A percentile compares a stretch with the other conserved stretches of the same genome.
phyloP scores from a whole-genome alignment of 177 flowering plant genomes.

The Vitis hybrid region DNA sequence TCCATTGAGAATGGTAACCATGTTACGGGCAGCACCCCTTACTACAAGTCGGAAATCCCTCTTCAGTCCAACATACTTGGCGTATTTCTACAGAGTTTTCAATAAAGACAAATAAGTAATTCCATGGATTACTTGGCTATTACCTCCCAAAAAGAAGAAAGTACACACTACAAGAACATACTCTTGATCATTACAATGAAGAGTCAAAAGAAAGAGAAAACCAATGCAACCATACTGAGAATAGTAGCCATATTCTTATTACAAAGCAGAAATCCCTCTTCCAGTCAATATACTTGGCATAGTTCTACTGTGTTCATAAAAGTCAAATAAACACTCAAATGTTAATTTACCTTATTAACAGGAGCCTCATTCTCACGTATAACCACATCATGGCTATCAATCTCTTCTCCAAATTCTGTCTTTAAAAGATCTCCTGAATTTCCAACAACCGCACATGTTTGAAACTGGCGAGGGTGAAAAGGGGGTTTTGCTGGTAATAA shows the following conservation, averaged over 20 bases:
- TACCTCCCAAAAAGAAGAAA: conserved; percentile 2
- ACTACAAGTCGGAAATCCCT: conserved; percentile 96
- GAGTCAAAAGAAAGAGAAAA: background rate
- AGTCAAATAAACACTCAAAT: conserved; percentile 7
- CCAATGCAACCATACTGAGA: background rate
- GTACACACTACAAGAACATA: background rate
- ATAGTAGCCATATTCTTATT: too few species aligned
- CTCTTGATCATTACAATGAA: background rate
- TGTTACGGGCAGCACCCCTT: conserved; percentile 96
- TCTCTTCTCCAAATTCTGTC: conserved; percentile 89
- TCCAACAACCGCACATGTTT: conserved; percentile 96
- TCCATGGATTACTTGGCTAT: conserved; percentile 4
- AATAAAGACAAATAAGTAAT: background rate
- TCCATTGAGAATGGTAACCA: conserved; percentile 83
- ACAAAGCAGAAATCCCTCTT: too few species aligned
- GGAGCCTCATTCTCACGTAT: conserved; percentile 98
- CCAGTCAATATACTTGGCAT: too few species aligned
- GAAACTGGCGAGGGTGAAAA: conserved; percentile 88
- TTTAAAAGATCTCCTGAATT: conserved; percentile 95
- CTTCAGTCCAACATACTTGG: conserved; percentile 90
- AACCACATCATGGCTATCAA: conserved; percentile 95
- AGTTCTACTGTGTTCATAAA: background rate
- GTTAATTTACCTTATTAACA: conserved; percentile 66
- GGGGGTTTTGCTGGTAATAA: conserved; percentile 90
- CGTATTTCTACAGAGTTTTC: conserved; percentile 70